Base-by-base conservation (phyloP, 1,139 yeast genomes). In the Suhomyces bokatorum region DNA sequence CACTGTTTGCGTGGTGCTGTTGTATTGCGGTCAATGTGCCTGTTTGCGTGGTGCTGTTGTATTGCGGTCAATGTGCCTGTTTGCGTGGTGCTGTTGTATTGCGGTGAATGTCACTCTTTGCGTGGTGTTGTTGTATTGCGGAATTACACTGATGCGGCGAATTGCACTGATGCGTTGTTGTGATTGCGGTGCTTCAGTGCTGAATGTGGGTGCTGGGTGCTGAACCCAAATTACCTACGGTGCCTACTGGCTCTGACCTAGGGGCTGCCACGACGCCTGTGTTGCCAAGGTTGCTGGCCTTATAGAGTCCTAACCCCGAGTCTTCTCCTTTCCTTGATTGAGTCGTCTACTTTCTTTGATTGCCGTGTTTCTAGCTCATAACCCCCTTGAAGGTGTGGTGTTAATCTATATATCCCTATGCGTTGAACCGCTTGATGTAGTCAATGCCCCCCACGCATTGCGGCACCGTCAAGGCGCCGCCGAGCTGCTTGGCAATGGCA, bases 391-490 rank as follows among this genome's bases (percentile, higher is more conserved):
- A 22, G 29, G 35, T 32, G 13, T 16, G 24, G 24, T 20, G 16
- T 37, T 16, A n/a, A 32, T 32, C 27, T 28, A 27, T 35, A 35
- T 35, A 35, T 35, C n/a, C 38, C 32, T 28, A 35, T 35, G 32
- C 14, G 46, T 34, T 34, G 33, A 50, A 69, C 14, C 52, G 55
- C 51, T 70, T 71, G 26, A 74, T 62, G 54, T 74, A 74, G 48
- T 72, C 70, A 14, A 69, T 67, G 12, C 93, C 93, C 39, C 83
- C 84, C 31, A 80, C 90, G 63, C 97, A 91, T 58, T 87, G 80
- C 0, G 97, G 93, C 12, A 88, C 91, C 0, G 96, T 87, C 62
- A 83, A 55, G 40, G 57, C 64, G 0, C 83, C 84, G 30, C 85
- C 55, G 2, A 84, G 65, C 8, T 75, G 69, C 42, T 69, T 45